phyloP scores from a whole-genome alignment of 306 rosid genomes.

The Abrus precatorius region DNA sequence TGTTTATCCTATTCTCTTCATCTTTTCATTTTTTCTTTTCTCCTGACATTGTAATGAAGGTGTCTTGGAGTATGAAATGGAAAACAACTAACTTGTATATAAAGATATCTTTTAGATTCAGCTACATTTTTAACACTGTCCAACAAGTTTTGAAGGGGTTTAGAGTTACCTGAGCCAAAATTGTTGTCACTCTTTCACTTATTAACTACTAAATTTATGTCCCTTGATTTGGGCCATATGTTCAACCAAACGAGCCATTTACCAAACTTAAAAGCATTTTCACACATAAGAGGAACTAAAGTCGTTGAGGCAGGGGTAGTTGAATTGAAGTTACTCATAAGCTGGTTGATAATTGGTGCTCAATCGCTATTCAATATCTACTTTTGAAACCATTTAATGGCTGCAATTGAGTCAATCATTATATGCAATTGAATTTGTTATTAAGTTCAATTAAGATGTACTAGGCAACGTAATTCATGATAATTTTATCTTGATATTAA shows the following conservation, averaged over 20 bases:
- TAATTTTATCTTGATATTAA: background rate
- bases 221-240: slow-evolving; percentile 26
- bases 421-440: background rate
- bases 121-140: too few species aligned
- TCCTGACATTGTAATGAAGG: too few species aligned
- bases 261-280: background rate
- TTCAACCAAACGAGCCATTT: slow-evolving; percentile 17
- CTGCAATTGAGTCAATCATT: background rate
- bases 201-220: too few species aligned
- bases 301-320: slow-evolving; percentile 57
- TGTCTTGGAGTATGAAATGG: too few species aligned
- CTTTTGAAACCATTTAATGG: background rate
- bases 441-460: background rate
- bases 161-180: too few species aligned
- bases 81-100: too few species aligned
- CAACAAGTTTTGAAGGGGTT: too few species aligned
- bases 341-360: slow-evolving; percentile 24
- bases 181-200: too few species aligned
- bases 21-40: too few species aligned
- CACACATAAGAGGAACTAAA: slow-evolving; percentile 36
- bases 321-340: slow-evolving; percentile 53
- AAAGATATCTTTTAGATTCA: too few species aligned
- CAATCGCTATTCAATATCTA: background rate
- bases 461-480: background rate
- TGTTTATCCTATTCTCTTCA: too few species aligned